Percentiles rank a stretch among this genome's conserved stretches.
Evolutionary conservation across 257 asterid genomes (phyloP).

Genomic region (Solanum verrucosum): DNA sequence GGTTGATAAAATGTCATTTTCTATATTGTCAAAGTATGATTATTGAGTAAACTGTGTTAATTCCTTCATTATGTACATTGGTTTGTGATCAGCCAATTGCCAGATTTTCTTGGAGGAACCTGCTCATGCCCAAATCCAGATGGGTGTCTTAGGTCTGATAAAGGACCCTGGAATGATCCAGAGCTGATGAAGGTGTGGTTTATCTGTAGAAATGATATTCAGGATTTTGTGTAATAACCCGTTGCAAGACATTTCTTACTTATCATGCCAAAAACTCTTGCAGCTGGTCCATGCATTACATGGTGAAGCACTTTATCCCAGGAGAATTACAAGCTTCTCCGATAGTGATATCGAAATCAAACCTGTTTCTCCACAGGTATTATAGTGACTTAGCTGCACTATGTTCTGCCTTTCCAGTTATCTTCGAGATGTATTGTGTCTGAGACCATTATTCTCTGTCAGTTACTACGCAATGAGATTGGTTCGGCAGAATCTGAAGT

Average conservation of each 20-base stretch:
- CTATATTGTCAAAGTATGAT: neutral
- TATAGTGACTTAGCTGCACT: neutral
- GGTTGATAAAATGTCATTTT: neutral
- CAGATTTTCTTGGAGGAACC: slow-evolving; percentile 94
- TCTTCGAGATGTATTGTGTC: neutral
- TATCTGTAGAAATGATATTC: neutral
- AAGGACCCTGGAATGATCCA: slow-evolving; percentile 93
- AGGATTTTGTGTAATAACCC: neutral
- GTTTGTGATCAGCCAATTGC: slow-evolving; percentile 67
- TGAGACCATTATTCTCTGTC: slow-evolving; percentile 12
- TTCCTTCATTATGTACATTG: neutral
- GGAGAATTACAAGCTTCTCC: slow-evolving; percentile 36
- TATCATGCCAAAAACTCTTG: slow-evolving; percentile 14
- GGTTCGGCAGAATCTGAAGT: slow-evolving; percentile 20
- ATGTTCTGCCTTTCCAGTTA: neutral
- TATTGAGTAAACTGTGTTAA: neutral
- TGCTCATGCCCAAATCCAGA: slow-evolving; percentile 77
- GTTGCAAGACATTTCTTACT: neutral
- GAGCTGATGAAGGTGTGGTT: slow-evolving; percentile 66
- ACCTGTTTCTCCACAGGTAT: slow-evolving; percentile 47
- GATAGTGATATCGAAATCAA: slow-evolving; percentile 49
- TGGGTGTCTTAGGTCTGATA: slow-evolving; percentile 85
- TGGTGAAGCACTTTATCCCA: slow-evolving; percentile 36
- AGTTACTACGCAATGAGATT: slow-evolving; percentile 26
- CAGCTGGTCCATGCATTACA: slow-evolving; percentile 70